phyloP scores from a whole-genome alignment of 2,329 filamentous ascomycete genomes.

The Curvularia verruculosa region DNA sequence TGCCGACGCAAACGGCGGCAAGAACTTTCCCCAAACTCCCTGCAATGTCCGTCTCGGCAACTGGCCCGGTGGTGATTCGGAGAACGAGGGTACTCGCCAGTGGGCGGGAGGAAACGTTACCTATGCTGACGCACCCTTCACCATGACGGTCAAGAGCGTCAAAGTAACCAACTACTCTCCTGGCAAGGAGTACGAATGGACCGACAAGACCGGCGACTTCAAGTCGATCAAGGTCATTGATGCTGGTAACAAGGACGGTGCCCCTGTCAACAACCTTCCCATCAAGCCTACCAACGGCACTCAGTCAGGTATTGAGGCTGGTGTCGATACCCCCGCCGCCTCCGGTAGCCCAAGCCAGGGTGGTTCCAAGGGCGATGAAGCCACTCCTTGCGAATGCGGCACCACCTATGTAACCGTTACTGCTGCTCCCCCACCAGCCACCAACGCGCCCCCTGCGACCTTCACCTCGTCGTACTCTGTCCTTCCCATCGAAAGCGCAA shows the following conservation, averaged over 20 bases:
- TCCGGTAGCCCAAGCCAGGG: conserved; percentile 14
- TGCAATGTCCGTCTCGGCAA: conserved; percentile 62
- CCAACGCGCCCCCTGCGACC: conserved; percentile 19
- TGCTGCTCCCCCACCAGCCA: conserved; percentile 31
- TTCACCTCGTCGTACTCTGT: conserved; percentile 23
- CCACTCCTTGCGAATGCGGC: conserved; percentile 34
- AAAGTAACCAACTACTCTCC: conserved; percentile 61
- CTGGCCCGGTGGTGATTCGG: conserved; percentile 57
- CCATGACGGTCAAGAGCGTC: conserved; percentile 59
- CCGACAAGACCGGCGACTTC: conserved; percentile 56
- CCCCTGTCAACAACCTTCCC: conserved; percentile 33
- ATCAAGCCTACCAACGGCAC: conserved; percentile 40
- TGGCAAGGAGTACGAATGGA: conserved; percentile 57
- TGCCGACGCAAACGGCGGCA: conserved; percentile 61
- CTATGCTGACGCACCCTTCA: conserved; percentile 56
- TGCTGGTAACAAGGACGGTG: conserved; percentile 41
- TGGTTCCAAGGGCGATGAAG: conserved; percentile 4
- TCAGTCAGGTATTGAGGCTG: conserved; percentile 31
- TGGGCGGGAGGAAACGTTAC: conserved; percentile 69
- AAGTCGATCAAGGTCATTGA: conserved; percentile 56
- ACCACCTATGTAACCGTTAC: conserved; percentile 39
- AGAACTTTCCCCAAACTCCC: conserved; percentile 76
- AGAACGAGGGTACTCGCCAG: conserved; percentile 64
- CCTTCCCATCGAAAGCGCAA: conserved; percentile 19
- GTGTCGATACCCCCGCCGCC: conserved; percentile 30